Evolutionary conservation across 2,329 filamentous ascomycete genomes (phyloP), one percentile per base, ranked within the genome.

Genomic region (Fusarium sp.): DNA sequence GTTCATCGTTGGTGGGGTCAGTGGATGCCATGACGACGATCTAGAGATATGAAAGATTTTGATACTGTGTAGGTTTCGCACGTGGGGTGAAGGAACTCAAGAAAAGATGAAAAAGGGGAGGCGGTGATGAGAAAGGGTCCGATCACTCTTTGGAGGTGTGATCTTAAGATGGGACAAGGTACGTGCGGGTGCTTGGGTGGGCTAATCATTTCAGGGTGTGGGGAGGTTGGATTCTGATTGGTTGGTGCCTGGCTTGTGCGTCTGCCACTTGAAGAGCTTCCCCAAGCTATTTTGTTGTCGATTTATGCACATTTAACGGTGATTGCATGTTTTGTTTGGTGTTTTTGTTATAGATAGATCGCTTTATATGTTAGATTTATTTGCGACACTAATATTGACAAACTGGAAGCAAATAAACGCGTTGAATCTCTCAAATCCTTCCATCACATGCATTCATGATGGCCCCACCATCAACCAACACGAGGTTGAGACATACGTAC

Each of bases 1-100:
- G 69, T 51, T 71, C 73, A 38, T 74, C 75, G 64, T 69, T 64
- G 60, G 76, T 61, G 68, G 68, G 67, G 73, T 74, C 53, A 25
- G 62, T 58, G 9, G 72, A 67, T 57, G 68, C 36, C 72, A 74
- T 74, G 58, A 33, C 65, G 27, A 11, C 25, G 34, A 29, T 36
- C 44, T 29, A 29, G 27, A 29, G 27, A 29, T 29, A 10, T 29
- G 27, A 29, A 29, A 29, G 27, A 10, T 9, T 29, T 29, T 3
- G 27, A 29, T 31, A 33, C 29, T 13, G 55, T 5, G 20, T 4
- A 42, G 23, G 42, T 49, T 49, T 49, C 20, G n/a, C 40, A 23
- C 40, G 38, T 36, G 23, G 55, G 56, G 31, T 38, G 7, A 25
- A 18, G 9, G 25, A 8, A 18, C 62, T 20, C 2, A 54, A 53